phyloP scores from a whole-genome alignment of 768 basidiomycete species.

The Auricularia sp. region DNA sequence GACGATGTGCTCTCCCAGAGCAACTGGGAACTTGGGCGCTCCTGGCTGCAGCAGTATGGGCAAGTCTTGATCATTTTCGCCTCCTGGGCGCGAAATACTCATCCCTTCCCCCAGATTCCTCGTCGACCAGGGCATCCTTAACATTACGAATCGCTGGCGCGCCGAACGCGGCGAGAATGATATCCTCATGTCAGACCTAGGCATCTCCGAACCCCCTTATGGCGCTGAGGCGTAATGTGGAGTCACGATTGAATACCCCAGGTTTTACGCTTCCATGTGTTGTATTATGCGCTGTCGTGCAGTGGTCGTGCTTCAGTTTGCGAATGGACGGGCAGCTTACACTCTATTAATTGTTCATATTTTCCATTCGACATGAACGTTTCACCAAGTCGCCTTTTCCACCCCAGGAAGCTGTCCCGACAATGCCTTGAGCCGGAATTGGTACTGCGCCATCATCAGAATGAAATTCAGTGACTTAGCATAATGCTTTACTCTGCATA shows the following conservation, averaged over 20 bases:
- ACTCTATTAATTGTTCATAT: not conserved
- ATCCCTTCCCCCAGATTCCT: constrained; percentile 47
- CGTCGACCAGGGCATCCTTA: constrained; percentile 60
- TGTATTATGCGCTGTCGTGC: not conserved
- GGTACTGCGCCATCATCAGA: constrained; percentile 43
- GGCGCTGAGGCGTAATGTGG: not conserved
- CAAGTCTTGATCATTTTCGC: constrained; percentile 24
- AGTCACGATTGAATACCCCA: not conserved
- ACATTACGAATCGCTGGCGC: constrained; percentile 79
- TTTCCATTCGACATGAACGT: not conserved
- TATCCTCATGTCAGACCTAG: constrained; percentile 47
- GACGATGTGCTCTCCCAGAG: constrained; percentile 83
- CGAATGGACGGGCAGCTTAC: not conserved
- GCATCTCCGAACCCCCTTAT: constrained; percentile 5
- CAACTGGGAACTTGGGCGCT: constrained; percentile 84
- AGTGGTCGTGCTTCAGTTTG: not conserved
- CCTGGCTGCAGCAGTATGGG: constrained; percentile 78
- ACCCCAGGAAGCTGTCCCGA: constrained; percentile 79
- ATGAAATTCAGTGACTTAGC: not conserved
- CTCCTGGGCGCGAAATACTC: not conserved
- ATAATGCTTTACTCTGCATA: constrained; percentile 53
- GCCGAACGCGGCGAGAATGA: constrained; percentile 71
- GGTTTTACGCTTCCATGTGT: not conserved
- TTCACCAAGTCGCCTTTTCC: constrained; percentile 84
- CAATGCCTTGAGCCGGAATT: constrained; percentile 81